Percentiles rank a stretch among this genome's conserved stretches.
Conservation (phyloP, 2,329 filamentous ascomycete species). For the Dactylellina parvicollis region DNA sequence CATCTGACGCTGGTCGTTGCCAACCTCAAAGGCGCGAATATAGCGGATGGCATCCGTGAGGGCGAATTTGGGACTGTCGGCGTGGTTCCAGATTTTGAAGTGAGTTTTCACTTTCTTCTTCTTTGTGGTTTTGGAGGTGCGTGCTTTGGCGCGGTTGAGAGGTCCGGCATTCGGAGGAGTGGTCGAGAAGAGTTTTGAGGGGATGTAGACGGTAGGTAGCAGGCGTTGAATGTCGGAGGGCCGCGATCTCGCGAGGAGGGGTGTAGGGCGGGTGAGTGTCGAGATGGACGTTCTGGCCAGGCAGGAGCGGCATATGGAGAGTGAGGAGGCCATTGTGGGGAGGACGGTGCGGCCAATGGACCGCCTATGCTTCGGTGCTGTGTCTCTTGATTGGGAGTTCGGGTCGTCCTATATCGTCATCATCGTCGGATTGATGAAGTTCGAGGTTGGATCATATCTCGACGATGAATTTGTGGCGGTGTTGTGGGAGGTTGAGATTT, state of each 20-base stretch:
- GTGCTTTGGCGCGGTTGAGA: constrained; percentile 27
- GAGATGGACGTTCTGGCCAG: constrained; percentile 28
- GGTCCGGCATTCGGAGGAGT: constrained; percentile 10
- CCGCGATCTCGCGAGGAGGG: constrained; percentile 11
- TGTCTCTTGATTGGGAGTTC: not conserved
- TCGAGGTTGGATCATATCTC: constrained; percentile 16
- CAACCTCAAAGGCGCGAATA: constrained; percentile 90
- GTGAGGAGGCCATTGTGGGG: constrained; percentile 61
- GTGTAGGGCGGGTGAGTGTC: constrained; percentile 1
- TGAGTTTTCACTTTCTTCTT: constrained; percentile 51
- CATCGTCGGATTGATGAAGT: constrained; percentile 18
- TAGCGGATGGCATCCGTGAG: constrained; percentile 97
- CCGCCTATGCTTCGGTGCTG: constrained; percentile 24
- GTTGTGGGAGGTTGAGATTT: constrained; percentile 34
- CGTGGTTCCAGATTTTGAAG: constrained; percentile 58
- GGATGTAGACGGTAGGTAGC: constrained; percentile 15
- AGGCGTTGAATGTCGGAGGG: constrained; percentile 7
- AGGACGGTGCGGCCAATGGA: constrained; percentile 34
- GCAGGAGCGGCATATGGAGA: constrained; percentile 59
- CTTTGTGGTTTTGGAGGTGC: constrained; percentile 26
- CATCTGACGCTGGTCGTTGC: constrained; percentile 73
- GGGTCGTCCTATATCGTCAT: constrained; percentile 15
- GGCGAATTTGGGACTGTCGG: constrained; percentile 73
- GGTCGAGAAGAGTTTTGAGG: constrained; percentile 33
- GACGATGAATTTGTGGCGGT: constrained; percentile 36